Percentiles rank a stretch among this genome's conserved stretches.
Evolutionary conservation across 177 flowering plant species (phyloP).

Genomic region (Vitis hybrid): DNA sequence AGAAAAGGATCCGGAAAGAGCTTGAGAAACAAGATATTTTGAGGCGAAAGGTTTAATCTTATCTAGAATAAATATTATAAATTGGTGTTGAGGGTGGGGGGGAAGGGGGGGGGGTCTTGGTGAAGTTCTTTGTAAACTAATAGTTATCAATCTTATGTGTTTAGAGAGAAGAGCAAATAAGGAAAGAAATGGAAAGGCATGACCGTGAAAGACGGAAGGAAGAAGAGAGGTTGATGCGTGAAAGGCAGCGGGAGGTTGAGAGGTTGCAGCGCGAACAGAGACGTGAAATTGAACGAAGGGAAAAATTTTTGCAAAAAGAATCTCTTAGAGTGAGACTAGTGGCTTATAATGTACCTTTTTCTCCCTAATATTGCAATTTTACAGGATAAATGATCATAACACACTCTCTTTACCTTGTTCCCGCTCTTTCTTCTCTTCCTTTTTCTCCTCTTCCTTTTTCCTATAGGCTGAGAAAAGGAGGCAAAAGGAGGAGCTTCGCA

Average conservation of each 20-base stretch:
- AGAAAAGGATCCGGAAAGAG: constrained; percentile 78
- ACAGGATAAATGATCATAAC: neutral
- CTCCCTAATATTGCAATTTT: neutral
- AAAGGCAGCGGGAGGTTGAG: constrained; percentile 87
- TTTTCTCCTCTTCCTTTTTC: neutral
- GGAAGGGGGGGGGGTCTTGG: too few species aligned
- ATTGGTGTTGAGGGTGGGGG: too few species aligned
- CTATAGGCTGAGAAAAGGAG: constrained; percentile 45
- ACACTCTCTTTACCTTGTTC: too few species aligned
- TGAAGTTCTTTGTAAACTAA: constrained; percentile 2
- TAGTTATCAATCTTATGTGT: neutral
- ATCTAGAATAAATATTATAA: neutral
- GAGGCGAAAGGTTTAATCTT: constrained; percentile 69
- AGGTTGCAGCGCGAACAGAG: constrained; percentile 75
- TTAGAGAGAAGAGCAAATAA: constrained; percentile 90
- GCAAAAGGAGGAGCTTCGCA: constrained; percentile 50
- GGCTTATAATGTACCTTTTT: neutral
- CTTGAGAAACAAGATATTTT: constrained; percentile 81
- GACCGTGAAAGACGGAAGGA: constrained; percentile 93
- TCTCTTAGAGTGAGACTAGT: constrained; percentile 54
- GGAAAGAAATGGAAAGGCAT: constrained; percentile 87
- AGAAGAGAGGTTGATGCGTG: constrained; percentile 94
- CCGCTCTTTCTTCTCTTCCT: neutral
- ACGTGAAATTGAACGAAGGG: constrained; percentile 85
- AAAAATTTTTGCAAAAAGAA: constrained; percentile 81